Percentiles rank a stretch among this genome's conserved stretches.
These are phyloP conservation scores for Pyropia yezoensis DNA, from an alignment of 23 red algal species.

Conservation along the genomic window DNA sequence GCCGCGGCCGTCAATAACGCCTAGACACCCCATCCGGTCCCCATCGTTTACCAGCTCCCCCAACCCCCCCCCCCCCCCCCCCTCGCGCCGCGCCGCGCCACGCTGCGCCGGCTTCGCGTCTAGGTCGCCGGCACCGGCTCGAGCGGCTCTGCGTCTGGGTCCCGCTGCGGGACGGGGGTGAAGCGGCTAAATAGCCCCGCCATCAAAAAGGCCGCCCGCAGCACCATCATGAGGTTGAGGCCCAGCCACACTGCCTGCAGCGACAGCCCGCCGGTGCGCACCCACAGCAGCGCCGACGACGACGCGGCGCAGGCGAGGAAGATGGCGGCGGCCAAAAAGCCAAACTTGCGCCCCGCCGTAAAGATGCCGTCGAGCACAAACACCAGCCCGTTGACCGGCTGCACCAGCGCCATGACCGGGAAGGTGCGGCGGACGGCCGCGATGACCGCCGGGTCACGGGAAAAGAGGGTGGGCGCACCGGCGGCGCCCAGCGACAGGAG, in stretches of 20 bases:
- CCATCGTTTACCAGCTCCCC: too few relatives aligned
- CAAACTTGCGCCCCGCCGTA: slow-evolving; percentile 69
- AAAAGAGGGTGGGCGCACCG: slow-evolving; percentile 53
- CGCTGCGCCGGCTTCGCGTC: too few relatives aligned
- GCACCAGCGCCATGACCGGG: slow-evolving; percentile 67
- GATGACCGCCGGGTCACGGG: slow-evolving; percentile 59
- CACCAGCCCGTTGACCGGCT: slow-evolving; percentile 78
- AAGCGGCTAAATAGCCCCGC: too few relatives aligned
- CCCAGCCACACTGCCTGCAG: slow-evolving; percentile 67
- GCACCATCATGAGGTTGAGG: slow-evolving; percentile 82
- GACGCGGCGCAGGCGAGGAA: slow-evolving; percentile 39
- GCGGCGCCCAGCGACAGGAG: slow-evolving; percentile 31
- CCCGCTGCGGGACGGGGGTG: too few relatives aligned
- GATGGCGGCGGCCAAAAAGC: slow-evolving; percentile 62
- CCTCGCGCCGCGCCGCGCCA: too few relatives aligned
- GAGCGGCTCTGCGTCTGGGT: too few relatives aligned
- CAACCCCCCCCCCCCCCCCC: too few relatives aligned
- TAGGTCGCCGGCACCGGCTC: too few relatives aligned
- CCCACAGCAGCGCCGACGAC: slow-evolving; percentile 35
- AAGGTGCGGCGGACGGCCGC: slow-evolving; percentile 36
- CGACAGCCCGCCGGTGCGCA: slow-evolving; percentile 20
- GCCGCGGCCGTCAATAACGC: too few relatives aligned
- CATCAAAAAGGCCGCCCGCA: slow-evolving; percentile 12
- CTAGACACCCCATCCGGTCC: too few relatives aligned
- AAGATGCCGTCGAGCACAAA: slow-evolving; percentile 91